Percentiles rank a stretch among this genome's conserved stretches.
Evolutionary conservation across 225 moss, liverwort and hornwort genomes (phyloP).

Genomic region (Anthoceros angustus): DNA sequence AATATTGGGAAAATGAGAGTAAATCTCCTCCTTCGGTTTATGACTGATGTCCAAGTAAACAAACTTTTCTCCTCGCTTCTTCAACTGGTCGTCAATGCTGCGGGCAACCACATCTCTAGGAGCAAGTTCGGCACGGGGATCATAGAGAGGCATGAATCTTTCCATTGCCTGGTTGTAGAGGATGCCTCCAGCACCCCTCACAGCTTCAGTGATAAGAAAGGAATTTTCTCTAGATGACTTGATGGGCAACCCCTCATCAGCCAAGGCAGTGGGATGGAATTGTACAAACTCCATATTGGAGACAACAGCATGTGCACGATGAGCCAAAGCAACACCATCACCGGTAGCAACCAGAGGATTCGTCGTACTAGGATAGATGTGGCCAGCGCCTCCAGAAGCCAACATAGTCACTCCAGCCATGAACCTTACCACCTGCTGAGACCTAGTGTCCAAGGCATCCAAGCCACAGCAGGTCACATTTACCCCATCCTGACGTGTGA

Average conservation of each 20-base stretch:
- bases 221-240: constrained; percentile 82
- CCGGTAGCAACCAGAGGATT: constrained; percentile 96
- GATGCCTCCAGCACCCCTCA: constrained; percentile 86
- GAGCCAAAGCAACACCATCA: constrained; percentile 91
- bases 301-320: constrained; percentile 87
- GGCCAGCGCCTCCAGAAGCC: constrained; percentile 96
- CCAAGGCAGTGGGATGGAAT: constrained; percentile 95
- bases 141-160: constrained; percentile 84
- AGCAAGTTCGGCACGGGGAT: constrained; percentile 85
- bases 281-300: constrained; percentile 99
- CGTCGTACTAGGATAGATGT: constrained; percentile 93
- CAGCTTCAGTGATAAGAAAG: constrained; percentile 92
- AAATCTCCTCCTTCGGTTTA: constrained; percentile 59
- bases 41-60: constrained; percentile 91
- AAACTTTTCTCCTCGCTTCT: constrained; percentile 73
- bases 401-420: constrained; percentile 96
- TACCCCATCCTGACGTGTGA: constrained; percentile 66
- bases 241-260: constrained; percentile 81
- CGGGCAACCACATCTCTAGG: constrained; percentile 94
- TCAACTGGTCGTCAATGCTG: constrained; percentile 94
- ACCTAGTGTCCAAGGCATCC: background rate
- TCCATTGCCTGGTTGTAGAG: constrained; percentile 87
- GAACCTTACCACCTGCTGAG: constrained; percentile 49
- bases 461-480: constrained; percentile 36
- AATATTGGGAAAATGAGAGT: constrained; percentile 89